phyloP scores from a whole-genome alignment of 2,329 filamentous ascomycete species.

The Cladosporium sphaerospermum region DNA sequence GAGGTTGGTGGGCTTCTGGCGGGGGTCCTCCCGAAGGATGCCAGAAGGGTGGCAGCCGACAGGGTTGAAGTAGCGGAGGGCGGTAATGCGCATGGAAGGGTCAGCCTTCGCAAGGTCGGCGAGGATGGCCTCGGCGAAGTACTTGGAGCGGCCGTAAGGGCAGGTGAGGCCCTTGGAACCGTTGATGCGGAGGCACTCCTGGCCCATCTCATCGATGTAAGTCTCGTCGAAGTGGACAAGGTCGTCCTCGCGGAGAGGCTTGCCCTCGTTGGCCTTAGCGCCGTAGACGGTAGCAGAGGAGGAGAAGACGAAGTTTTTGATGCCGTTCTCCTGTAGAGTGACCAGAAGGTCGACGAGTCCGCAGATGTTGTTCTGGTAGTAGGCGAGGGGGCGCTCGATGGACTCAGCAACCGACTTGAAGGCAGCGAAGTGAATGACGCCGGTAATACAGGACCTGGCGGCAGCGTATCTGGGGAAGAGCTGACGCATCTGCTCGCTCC shows the following conservation, averaged over 20 bases:
- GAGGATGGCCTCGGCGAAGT: constrained; percentile 61
- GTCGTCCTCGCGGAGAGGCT: constrained; percentile 21
- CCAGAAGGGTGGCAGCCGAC: constrained; percentile 61
- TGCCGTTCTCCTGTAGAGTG: constrained; percentile 52
- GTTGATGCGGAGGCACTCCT: constrained; percentile 35
- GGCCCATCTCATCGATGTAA: constrained; percentile 39
- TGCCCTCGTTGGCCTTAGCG: constrained; percentile 23
- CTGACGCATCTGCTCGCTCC: constrained; percentile 36
- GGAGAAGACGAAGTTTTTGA: constrained; percentile 62
- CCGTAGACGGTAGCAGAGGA: constrained; percentile 64
- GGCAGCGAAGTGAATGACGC: constrained; percentile 65
- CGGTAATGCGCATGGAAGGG: constrained; percentile 56
- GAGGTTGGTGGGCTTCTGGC: constrained; percentile 56
- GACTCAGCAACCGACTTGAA: constrained; percentile 62
- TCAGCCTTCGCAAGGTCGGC: constrained; percentile 56
- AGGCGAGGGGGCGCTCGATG: constrained; percentile 54
- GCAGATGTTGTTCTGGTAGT: constrained; percentile 63
- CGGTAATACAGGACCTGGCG: constrained; percentile 47
- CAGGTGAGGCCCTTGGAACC: constrained; percentile 55
- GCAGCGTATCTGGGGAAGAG: constrained; percentile 39
- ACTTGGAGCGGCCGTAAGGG: constrained; percentile 62
- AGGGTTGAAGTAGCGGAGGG: constrained; percentile 62
- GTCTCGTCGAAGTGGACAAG: constrained; percentile 32
- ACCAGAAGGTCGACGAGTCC: constrained; percentile 56
- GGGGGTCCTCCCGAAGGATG: constrained; percentile 58